Base-by-base conservation (phyloP, 768 basidiomycete genomes). In the Naganishia vishniacii region DNA sequence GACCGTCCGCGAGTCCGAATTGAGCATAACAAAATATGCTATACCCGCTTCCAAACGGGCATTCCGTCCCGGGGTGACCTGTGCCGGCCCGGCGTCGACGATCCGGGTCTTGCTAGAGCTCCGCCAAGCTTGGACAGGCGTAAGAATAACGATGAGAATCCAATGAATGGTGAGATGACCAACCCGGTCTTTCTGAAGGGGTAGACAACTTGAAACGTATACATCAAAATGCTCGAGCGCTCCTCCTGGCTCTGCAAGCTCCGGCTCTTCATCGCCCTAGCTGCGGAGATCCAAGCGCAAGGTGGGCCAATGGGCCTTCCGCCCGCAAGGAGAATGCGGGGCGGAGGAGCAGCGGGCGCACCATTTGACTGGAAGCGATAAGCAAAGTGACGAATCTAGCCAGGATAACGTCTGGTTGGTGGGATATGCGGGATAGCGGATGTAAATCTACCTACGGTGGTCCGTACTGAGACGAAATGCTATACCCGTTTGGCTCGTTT, bases 341-440 rank as follows among this genome's bases (percentile, higher is more conserved):
- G 53, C 20, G 32, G 49, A 15, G 23, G n/a, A 25, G 53, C 4
- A 37, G 9, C 2, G 53, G 53, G 53, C 34, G 34, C 49, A 18
- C 49, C 7, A 7, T 8, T 32, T 18, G 31, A n/a, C 28, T 31
- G 49, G 23, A 51, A 34, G 49, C 49, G 49, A 51, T 51, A 51
- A 51, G 49, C 49, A 51, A 51, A 51, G 48, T 51, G 49, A 51
- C 49, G 49, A 51, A 51, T 51, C 46, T 25, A 48, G 25, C 25
- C 16, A 16, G 16, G 48, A 3, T 26, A 15, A 7, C 8, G 6
- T 1, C 32, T n/a, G 5, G 26, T 56, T 56, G 53, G 53, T 56
- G 28, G 49, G 53, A 56, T 23, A 34, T 13, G 31, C 25, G 47
- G n/a, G 47, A 29, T 25, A 25, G 53, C 53, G 53, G 53, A 56